Evolutionary conservation across 179 eudicot genomes (phyloP), one percentile per base, ranked within the genome.

Genomic region (Silene vulgaris): DNA sequence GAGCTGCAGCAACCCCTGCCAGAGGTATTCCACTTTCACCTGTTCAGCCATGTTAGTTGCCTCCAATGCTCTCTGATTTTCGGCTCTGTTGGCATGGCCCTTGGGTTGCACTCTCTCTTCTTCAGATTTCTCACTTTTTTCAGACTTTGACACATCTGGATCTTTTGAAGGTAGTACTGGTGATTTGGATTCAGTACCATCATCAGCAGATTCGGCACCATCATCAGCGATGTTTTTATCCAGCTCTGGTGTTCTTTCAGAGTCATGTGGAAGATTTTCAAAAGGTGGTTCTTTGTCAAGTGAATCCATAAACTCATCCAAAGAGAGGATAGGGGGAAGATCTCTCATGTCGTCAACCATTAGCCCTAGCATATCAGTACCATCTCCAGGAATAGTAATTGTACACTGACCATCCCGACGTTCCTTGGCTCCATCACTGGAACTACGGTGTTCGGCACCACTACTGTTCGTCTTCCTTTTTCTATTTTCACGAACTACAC

Each of bases 221-320:
- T 50, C 62, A 11, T 54, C 59, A 4, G 59, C 21, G 14, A 71
- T 71, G 19, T 16, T 9, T 23, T 52, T 52, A 14, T 71, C 74
- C 43, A 29, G 23, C 43, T 50, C 62, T 16, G 61, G 63, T 14
- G 63, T 50, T 71, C 40, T 52, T 50, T 2, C 62, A 14, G 74
- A 71, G 61, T 71, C 74, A 23, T 1, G 4, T 28, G 74, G 74
- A 71, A 71, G 74, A 29, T 52, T 71, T 52, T 71, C 74, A 54
- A 71, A 71, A 52, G 74, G 74, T n/a, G 74, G 74, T 52, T 71
- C 74, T 71, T 71, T 71, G 62, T 23, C 74, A 71, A 71, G 74
- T 50, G 74, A 71, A 50, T 71, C 74, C 74, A 71, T 71, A 54
- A 71, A 71, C 63, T 71, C 74, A 3, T 71, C 62, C 28, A 71